Percentiles rank a stretch among this genome's conserved stretches.
Evolutionary conservation across 108 stramenopile genomes (phyloP).

Genomic region (Parmales sp.): DNA sequence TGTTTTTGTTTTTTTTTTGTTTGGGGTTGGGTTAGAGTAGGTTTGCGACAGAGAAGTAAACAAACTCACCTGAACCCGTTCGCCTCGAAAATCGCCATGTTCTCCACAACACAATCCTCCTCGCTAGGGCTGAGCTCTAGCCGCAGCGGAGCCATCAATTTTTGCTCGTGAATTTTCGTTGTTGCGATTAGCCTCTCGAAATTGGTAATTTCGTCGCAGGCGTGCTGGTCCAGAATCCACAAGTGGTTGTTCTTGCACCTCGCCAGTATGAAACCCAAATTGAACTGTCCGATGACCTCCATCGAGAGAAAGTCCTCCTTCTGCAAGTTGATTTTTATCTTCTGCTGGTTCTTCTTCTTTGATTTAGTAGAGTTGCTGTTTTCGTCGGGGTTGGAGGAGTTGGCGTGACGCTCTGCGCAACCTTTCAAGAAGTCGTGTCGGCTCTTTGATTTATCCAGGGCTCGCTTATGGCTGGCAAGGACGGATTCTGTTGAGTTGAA

Average conservation of each 20-base stretch:
- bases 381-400: no score
- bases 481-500: no score
- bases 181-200: conserved; percentile 43
- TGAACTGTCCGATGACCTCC: conserved; percentile 87
- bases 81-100: conserved; percentile 74
- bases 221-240: conserved; percentile 94
- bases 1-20: neutral
- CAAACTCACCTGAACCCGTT: conserved; percentile 64
- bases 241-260: conserved; percentile 59
- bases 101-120: conserved; percentile 76
- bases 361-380: no score
- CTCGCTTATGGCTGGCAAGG: no score
- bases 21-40: neutral
- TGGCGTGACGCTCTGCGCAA: no score
- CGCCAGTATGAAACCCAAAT: conserved; percentile 87
- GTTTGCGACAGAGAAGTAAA: neutral
- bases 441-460: no score
- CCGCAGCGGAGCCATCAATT: conserved; percentile 59
- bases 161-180: conserved; percentile 70
- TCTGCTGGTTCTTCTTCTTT: no score
- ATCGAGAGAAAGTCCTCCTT: no score
- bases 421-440: no score
- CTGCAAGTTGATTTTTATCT: no score
- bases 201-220: conserved; percentile 46
- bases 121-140: conserved; percentile 75